Percentiles rank a stretch among this genome's conserved stretches.
Conservation (phyloP, 164 flowering plant species). For the Tetrastigma voinierianum region DNA sequence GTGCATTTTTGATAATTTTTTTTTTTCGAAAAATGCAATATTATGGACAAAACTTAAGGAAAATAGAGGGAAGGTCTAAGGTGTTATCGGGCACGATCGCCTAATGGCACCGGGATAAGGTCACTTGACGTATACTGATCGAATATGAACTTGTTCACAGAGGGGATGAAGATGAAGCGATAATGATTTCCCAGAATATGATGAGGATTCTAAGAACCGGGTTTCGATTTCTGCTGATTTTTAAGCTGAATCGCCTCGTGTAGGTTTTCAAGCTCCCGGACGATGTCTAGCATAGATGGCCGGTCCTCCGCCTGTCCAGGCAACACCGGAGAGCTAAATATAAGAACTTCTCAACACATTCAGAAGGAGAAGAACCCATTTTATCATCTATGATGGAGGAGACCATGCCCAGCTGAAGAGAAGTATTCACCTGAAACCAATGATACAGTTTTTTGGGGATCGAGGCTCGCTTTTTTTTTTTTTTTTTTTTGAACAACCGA, state of each 20-base stretch:
- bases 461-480: too few relatives aligned
- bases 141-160: conserved; percentile 4
- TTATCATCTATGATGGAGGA: conserved; percentile 48
- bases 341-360: conserved; percentile 49
- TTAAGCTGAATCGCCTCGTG: conserved; percentile 42
- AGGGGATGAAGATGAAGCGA: conserved; percentile 17
- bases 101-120: conserved; percentile 28
- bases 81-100: conserved; percentile 30
- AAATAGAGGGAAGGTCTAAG: too few relatives aligned
- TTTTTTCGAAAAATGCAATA: too few relatives aligned
- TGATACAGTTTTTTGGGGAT: too few relatives aligned
- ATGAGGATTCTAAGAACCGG: conserved; percentile 23
- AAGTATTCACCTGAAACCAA: conserved; percentile 43
- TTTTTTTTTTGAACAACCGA: too few relatives aligned
- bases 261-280: conserved; percentile 55
- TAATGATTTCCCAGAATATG: conserved; percentile 7
- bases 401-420: conserved; percentile 46
- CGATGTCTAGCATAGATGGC: conserved; percentile 67
- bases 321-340: conserved; percentile 60
- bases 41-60: too few relatives aligned
- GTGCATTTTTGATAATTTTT: too few relatives aligned
- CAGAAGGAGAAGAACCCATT: conserved; percentile 58
- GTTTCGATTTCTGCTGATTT: conserved; percentile 22
- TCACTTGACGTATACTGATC: conserved; percentile 27
- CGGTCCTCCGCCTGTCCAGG: conserved; percentile 54